phyloP scores from a whole-genome alignment of 2,329 filamentous ascomycete genomes.

The Pseudopyricularia javanii region DNA sequence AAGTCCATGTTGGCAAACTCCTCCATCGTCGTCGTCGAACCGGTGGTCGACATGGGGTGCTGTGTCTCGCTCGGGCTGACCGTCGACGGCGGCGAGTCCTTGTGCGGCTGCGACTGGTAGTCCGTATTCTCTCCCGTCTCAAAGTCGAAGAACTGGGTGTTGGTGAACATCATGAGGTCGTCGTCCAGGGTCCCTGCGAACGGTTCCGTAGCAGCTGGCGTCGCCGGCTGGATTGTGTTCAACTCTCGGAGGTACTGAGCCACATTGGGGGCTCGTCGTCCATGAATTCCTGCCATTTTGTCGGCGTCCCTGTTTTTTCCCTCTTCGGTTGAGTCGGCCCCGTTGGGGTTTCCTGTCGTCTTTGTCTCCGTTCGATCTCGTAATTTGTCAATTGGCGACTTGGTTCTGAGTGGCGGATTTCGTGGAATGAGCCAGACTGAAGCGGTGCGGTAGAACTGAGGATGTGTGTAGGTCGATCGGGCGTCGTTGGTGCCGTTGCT shows the following conservation, averaged over 20 bases:
- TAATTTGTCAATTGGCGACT: too few species aligned
- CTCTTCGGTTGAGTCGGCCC: too few species aligned
- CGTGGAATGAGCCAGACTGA: too few species aligned
- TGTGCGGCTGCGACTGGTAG: constrained; percentile 40
- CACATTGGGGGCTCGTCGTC: constrained; percentile 73
- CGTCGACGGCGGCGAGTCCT: constrained; percentile 20
- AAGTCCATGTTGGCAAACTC: constrained; percentile 38
- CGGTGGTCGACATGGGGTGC: constrained; percentile 15
- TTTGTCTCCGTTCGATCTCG: too few species aligned
- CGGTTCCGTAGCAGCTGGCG: constrained; percentile 40
- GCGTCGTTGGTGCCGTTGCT: too few species aligned
- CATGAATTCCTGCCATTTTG: constrained; percentile 40
- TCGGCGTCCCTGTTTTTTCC: not conserved
- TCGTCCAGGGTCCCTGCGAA: constrained; percentile 48
- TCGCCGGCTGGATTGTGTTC: constrained; percentile 46
- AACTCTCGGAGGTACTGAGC: constrained; percentile 81
- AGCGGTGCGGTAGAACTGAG: too few species aligned
- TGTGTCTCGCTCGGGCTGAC: not conserved
- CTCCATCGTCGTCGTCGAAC: constrained; percentile 20
- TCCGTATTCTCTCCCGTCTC: constrained; percentile 52
- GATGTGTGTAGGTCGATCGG: too few species aligned
- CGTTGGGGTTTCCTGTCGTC: too few species aligned
- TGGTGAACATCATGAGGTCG: constrained; percentile 68
- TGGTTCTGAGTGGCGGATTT: too few species aligned
- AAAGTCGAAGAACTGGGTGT: constrained; percentile 72